These are phyloP conservation scores for Termitomyces sp. DNA, from an alignment of 768 basidiomycete species.

Conservation along the genomic window DNA sequence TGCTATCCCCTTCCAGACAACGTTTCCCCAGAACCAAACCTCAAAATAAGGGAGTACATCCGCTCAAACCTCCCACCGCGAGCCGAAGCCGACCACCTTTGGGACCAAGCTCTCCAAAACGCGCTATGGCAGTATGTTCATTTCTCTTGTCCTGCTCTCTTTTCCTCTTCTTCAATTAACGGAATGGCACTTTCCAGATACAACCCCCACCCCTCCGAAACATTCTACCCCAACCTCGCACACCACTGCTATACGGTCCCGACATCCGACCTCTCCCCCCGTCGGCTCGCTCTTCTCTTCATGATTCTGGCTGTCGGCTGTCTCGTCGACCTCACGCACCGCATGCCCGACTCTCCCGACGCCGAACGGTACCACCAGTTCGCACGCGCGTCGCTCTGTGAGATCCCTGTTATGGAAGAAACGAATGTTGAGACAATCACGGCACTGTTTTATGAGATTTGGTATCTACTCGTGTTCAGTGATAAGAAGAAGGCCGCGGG, in stretches of 20 bases:
- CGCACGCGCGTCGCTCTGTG: slow-evolving; percentile 53
- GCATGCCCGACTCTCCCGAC: slow-evolving; percentile 40
- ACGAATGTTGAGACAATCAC: slow-evolving; percentile 59
- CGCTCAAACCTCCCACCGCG: slow-evolving; percentile 49
- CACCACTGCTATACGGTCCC: slow-evolving; percentile 59
- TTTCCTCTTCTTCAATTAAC: not conserved
- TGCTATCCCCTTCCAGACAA: slow-evolving; percentile 47
- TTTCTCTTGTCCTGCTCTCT: not conserved
- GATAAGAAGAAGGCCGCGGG: slow-evolving; percentile 62
- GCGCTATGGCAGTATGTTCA: slow-evolving; percentile 58
- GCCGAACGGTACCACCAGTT: slow-evolving; percentile 55
- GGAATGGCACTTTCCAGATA: slow-evolving; percentile 30
- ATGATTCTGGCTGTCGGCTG: slow-evolving; percentile 69
- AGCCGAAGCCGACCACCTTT: slow-evolving; percentile 53
- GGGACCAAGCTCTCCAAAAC: slow-evolving; percentile 55
- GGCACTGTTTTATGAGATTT: slow-evolving; percentile 54
- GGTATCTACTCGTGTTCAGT: slow-evolving; percentile 66
- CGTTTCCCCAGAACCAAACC: slow-evolving; percentile 45
- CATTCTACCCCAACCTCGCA: slow-evolving; percentile 58
- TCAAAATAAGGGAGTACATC: slow-evolving; percentile 49
- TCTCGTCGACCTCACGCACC: slow-evolving; percentile 51
- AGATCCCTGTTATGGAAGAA: slow-evolving; percentile 62
- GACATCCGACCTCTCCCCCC: slow-evolving; percentile 47
- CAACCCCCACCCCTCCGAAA: slow-evolving; percentile 60
- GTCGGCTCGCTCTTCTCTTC: slow-evolving; percentile 57